A percentile compares a stretch with the other conserved stretches of the same genome.
Conservation (phyloP, 202 grass and related monocot species). For the Miscanthus sacchariflorus region DNA sequence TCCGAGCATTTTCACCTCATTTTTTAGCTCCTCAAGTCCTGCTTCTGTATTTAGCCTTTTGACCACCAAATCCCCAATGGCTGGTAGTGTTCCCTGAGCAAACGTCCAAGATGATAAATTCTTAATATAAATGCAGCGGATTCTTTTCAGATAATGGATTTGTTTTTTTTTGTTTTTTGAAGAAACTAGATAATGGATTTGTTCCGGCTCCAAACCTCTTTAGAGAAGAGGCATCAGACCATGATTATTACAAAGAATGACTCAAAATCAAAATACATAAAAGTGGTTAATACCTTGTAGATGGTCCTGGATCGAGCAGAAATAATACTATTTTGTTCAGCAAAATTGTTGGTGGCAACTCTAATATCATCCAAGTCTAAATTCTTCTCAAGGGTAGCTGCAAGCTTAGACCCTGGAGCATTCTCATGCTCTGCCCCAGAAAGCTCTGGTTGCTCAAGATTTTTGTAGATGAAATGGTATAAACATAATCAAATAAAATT, state of each 20-base stretch:
- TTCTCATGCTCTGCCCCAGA: neutral
- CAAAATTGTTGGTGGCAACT: constrained; percentile 43
- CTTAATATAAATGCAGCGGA: neutral
- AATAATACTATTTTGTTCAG: constrained; percentile 35
- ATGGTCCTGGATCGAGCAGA: constrained; percentile 34
- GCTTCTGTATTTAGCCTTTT: constrained; percentile 36
- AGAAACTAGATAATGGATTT: too few species aligned
- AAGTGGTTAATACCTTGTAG: constrained; percentile 43
- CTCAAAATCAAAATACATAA: neutral
- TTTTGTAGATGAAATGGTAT: neutral
- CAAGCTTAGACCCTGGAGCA: neutral
- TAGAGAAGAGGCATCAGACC: too few species aligned
- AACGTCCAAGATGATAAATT: neutral
- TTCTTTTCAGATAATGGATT: too few species aligned
- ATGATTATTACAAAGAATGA: neutral
- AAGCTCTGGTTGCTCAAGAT: neutral
- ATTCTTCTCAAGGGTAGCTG: neutral
- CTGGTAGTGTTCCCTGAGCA: constrained; percentile 38
- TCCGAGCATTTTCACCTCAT: constrained; percentile 40
- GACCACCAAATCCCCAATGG: constrained; percentile 26
- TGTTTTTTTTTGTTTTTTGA: too few species aligned
- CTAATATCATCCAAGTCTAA: constrained; percentile 41
- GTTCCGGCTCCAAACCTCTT: too few species aligned
- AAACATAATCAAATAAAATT: neutral
- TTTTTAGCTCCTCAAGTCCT: constrained; percentile 34